Percentiles rank a stretch among this genome's conserved stretches.
Conservation (phyloP, 495 filamentous ascomycete genomes). For the Daldinia decipiens region DNA sequence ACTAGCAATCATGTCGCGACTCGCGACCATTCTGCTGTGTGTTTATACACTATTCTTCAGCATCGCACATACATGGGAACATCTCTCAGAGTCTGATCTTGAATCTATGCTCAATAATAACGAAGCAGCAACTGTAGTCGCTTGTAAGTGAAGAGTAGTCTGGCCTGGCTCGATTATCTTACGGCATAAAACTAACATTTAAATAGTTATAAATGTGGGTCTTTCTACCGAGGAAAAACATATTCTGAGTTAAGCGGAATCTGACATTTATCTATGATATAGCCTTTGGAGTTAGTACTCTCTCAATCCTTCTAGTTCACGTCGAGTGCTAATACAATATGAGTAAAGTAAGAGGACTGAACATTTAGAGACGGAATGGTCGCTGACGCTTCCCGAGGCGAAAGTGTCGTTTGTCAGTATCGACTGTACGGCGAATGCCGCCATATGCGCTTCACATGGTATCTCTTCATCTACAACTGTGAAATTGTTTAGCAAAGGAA, state of each 20-base stretch:
- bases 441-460: constrained; percentile 44
- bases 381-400: constrained; percentile 3
- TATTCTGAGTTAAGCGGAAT: not conserved
- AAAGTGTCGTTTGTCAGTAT: constrained; percentile 54
- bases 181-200: not conserved
- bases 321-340: not conserved
- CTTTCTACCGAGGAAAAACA: not conserved
- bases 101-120: constrained; percentile 8
- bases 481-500: constrained; percentile 35
- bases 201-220: constrained; percentile 29
- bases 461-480: constrained; percentile 48
- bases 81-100: constrained; percentile 21
- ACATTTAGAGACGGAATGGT: constrained; percentile 28
- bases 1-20: constrained; percentile 4
- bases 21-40: not conserved
- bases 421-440: constrained; percentile 41
- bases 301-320: not conserved
- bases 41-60: constrained; percentile 3
- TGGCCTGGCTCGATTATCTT: not conserved
- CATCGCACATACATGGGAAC: constrained; percentile 19
- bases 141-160: constrained; percentile 20
- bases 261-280: not conserved
- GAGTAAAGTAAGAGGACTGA: constrained; percentile 21
- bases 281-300: constrained; percentile 26
- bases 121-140: constrained; percentile 6